Base-by-base conservation (phyloP, 139 green algal genomes). In the Ettlia oleoabundans region DNA sequence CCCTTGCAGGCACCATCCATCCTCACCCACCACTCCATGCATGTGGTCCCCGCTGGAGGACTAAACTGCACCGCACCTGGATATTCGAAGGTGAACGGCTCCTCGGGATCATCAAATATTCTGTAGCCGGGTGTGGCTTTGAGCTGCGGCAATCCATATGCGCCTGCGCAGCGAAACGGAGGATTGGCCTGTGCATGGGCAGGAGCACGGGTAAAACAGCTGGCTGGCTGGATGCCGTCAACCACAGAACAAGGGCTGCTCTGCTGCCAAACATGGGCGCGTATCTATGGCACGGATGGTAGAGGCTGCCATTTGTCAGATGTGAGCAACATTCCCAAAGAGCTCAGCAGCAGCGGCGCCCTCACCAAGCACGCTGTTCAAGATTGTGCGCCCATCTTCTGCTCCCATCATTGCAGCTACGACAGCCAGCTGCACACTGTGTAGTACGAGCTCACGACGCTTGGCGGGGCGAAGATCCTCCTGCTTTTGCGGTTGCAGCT, bases 141-240 rank as follows among this genome's bases (percentile, higher is more conserved):
- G 10, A 90, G 38, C 71, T 88, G 63, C 2, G 86, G 86, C 68
- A 90, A 72, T 2, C 86, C 86, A 55, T 90, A 90, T 1, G 86
- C 86, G 1, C 85, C 85, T 87, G 83, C 69, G 61, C 38, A 40
- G 32, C 10, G 28, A 0, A 28, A 22, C 28, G 1, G 53, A 26
- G 2, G 24, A 6, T 15, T 51, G 51, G 35, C 4, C n/a, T 47
- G 52, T 33, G 19, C 32, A 72, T 32, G 37, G 30, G 24, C 30
- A n/a, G 24, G 35, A n/a, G n/a, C n/a, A n/a, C n/a, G n/a, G n/a
- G n/a, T n/a, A n/a, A n/a, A n/a, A n/a, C n/a, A n/a, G n/a, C n/a
- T n/a, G n/a, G n/a, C n/a, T n/a, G n/a, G n/a, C n/a, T n/a, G n/a
- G n/a, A n/a, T n/a, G n/a, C n/a, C n/a, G n/a, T n/a, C n/a, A n/a